Percentiles rank a stretch among this genome's conserved stretches.
These are phyloP conservation scores for Conticribra weissflogii DNA, from an alignment of 108 stramenopile species.

Conservation along the genomic window DNA sequence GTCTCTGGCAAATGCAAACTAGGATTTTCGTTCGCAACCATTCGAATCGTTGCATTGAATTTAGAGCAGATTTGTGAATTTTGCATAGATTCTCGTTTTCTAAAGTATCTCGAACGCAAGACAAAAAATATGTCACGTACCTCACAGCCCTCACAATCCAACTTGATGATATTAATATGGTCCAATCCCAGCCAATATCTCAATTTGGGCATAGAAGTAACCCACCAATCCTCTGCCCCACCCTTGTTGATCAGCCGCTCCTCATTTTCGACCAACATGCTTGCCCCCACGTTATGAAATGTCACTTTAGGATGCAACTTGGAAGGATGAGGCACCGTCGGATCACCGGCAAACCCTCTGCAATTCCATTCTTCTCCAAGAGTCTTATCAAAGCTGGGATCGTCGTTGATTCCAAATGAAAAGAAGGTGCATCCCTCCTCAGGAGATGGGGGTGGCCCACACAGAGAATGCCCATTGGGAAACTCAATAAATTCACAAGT, in stretches of 20 bases:
- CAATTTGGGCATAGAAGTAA: conserved; percentile 49
- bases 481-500: conserved; percentile 25
- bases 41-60: too few species aligned
- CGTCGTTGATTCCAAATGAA: conserved; percentile 69
- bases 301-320: conserved; percentile 60
- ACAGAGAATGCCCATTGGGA: conserved; percentile 46
- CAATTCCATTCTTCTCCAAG: conserved; percentile 61
- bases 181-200: conserved; percentile 46
- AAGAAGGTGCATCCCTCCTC: conserved; percentile 50
- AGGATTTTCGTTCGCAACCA: too few species aligned
- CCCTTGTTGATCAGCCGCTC: conserved; percentile 55
- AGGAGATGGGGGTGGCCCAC: conserved; percentile 50
- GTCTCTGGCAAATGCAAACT: conserved; percentile 56
- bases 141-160: conserved; percentile 74
- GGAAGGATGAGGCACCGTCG: conserved; percentile 61
- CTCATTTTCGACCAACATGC: conserved; percentile 57
- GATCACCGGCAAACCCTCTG: conserved; percentile 71
- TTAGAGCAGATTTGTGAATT: too few species aligned
- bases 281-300: conserved; percentile 65
- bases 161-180: conserved; percentile 50
- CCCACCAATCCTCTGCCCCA: conserved; percentile 57
- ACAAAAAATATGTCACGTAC: too few species aligned
- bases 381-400: conserved; percentile 55
- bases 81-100: too few species aligned
- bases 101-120: too few species aligned